Evolutionary conservation across 768 basidiomycete species (phyloP).

Genomic region (Xerocomus brunneocitrinus): DNA sequence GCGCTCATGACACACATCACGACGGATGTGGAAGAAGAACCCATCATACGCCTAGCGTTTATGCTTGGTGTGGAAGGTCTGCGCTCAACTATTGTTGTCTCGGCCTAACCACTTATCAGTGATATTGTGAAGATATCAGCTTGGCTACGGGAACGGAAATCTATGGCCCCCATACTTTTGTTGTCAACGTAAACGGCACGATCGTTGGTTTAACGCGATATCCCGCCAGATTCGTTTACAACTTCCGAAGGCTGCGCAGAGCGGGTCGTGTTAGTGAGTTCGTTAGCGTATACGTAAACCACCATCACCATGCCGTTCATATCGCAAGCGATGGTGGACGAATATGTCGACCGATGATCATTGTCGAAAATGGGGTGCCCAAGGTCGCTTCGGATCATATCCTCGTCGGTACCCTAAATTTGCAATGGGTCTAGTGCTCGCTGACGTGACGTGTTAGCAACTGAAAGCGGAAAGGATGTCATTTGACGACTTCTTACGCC

Average conservation of each 20-base stretch:
- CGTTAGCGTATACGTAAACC: conserved; percentile 92
- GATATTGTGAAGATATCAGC: conserved; percentile 65
- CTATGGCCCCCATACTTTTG: conserved; percentile 86
- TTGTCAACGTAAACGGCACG: conserved; percentile 95
- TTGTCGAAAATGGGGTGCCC: conserved; percentile 78
- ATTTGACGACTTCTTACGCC: conserved; percentile 91
- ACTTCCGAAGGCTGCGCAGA: conserved; percentile 89
- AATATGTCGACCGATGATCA: conserved; percentile 96
- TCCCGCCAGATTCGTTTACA: conserved; percentile 78
- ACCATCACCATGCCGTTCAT: conserved; percentile 91
- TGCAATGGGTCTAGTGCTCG: background rate
- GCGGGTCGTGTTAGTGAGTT: conserved; percentile 94
- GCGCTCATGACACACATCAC: conserved; percentile 99
- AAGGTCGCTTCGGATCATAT: conserved; percentile 81
- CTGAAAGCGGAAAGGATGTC: conserved; percentile 73
- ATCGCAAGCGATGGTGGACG: conserved; percentile 97
- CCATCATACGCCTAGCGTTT: conserved; percentile 82
- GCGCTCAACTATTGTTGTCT: conserved; percentile 18
- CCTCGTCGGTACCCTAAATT: conserved; percentile 38
- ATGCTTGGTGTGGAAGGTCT: conserved; percentile 96
- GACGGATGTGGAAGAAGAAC: conserved; percentile 95
- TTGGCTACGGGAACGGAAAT: conserved; percentile 93
- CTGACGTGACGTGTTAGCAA: conserved; percentile 41
- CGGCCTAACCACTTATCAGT: conserved; percentile 10
- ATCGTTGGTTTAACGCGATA: conserved; percentile 90